Evolutionary conservation across 2,329 filamentous ascomycete genomes (phyloP).

Genomic region (Bipolaris oryzae): DNA sequence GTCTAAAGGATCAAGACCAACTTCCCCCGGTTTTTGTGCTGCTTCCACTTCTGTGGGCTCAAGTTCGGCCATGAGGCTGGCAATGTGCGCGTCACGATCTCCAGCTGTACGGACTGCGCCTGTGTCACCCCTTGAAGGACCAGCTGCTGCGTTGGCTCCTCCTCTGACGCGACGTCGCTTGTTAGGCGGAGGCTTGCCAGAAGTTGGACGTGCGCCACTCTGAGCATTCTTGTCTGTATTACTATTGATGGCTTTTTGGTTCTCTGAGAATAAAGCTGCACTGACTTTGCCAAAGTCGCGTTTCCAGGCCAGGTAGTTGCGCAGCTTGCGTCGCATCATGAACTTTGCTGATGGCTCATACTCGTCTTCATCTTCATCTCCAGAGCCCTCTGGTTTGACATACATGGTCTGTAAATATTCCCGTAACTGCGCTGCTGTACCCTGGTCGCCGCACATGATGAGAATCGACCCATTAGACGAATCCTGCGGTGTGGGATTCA

Average conservation of each 20-base stretch:
- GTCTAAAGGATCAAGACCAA: conserved; percentile 79
- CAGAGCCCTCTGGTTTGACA: conserved; percentile 60
- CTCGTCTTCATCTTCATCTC: conserved; percentile 59
- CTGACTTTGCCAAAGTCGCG: conserved; percentile 85
- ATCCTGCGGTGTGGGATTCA: conserved; percentile 76
- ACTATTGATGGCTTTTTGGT: conserved; percentile 75
- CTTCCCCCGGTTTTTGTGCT: conserved; percentile 72
- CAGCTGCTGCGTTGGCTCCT: conserved; percentile 67
- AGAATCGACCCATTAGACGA: conserved; percentile 91
- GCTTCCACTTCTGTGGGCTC: conserved; percentile 79
- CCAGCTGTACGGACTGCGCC: conserved; percentile 77
- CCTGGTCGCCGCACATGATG: conserved; percentile 91
- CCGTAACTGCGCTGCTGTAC: conserved; percentile 83
- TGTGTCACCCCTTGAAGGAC: conserved; percentile 69
- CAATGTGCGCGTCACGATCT: conserved; percentile 82
- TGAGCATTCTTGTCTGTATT: conserved; percentile 63
- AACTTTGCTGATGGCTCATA: conserved; percentile 73
- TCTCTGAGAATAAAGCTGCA: conserved; percentile 76
- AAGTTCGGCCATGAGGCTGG: conserved; percentile 80
- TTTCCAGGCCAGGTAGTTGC: conserved; percentile 91
- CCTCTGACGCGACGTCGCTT: conserved; percentile 86
- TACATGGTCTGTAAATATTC: conserved; percentile 94
- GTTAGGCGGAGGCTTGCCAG: conserved; percentile 74
- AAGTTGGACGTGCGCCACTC: conserved; percentile 51
- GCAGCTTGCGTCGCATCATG: conserved; percentile 88